Evolutionary conservation across 306 rosid genomes (phyloP).

Genomic region (Vigna angularis): DNA sequence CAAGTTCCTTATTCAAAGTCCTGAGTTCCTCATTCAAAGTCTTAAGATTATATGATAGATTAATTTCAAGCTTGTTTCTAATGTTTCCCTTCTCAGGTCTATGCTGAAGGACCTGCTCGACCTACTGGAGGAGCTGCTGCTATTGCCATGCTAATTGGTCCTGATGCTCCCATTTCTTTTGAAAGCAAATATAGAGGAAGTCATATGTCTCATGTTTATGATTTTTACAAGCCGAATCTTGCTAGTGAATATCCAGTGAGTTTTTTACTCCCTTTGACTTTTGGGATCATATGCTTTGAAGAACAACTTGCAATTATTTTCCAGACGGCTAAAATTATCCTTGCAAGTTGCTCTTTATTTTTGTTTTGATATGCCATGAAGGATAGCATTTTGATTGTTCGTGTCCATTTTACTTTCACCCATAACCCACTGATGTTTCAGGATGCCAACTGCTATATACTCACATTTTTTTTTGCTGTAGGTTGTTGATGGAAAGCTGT

Average conservation of each 20-base stretch:
- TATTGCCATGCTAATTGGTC: conserved; percentile 92
- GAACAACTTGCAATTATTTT: conserved; percentile 7
- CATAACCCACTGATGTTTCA: conserved; percentile 32
- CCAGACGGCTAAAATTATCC: conserved; percentile 2
- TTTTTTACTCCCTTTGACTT: conserved; percentile 25
- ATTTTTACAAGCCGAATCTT: conserved; percentile 97
- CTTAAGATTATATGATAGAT: conserved; percentile 25
- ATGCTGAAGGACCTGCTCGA: conserved; percentile 99
- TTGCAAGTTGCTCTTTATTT: conserved; percentile 18
- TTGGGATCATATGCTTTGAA: conserved; percentile 6
- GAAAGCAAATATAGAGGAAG: conserved; percentile 97
- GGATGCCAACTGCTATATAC: conserved; percentile 42
- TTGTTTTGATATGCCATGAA: conserved; percentile 10
- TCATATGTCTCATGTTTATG: conserved; percentile 93
- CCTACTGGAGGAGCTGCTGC: conserved; percentile 99
- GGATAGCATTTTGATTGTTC: conserved; percentile 29
- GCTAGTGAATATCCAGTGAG: conserved; percentile 99
- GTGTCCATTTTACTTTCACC: conserved; percentile 4
- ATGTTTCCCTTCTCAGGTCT: conserved; percentile 69
- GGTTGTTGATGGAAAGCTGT: conserved; percentile 99
- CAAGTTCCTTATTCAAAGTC: conserved; percentile 26
- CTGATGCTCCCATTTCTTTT: conserved; percentile 91
- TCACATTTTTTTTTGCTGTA: conserved; percentile 47
- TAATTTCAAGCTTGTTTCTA: conserved; percentile 27
- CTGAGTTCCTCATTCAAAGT: conserved; percentile 24